Conservation (phyloP, 2,329 filamentous ascomycete species). For the Alternaria brassicae region DNA sequence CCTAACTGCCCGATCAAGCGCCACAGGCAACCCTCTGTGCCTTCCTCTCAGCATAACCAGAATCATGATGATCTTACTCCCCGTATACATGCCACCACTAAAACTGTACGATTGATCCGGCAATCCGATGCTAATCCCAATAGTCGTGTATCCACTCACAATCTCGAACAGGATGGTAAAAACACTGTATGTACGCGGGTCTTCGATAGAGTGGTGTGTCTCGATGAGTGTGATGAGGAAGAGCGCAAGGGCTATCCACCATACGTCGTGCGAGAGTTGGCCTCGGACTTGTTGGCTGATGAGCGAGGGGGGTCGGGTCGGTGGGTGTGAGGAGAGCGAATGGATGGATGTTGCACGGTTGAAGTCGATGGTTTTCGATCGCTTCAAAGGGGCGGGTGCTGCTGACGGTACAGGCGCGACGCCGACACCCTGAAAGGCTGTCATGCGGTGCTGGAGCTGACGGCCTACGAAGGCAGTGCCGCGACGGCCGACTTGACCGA, state of each 20-base stretch:
- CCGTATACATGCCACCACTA: conserved; percentile 30
- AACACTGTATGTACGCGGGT: conserved; percentile 30
- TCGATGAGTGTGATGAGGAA: conserved; percentile 35
- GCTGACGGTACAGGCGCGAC: conserved; percentile 20
- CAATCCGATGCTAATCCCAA: conserved; percentile 31
- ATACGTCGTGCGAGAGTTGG: conserved; percentile 33
- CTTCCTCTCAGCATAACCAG: conserved; percentile 28
- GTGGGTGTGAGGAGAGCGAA: conserved; percentile 22
- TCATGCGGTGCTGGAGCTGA: conserved; percentile 31
- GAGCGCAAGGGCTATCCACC: conserved; percentile 32
- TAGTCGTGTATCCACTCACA: conserved; percentile 31
- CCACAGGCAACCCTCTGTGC: conserved; percentile 30
- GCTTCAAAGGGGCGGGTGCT: conserved; percentile 10
- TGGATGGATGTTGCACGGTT: conserved; percentile 27
- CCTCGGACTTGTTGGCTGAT: conserved; percentile 31
- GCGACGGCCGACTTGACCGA: conserved; percentile 21
- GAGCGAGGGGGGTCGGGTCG: conserved; percentile 25
- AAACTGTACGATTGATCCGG: conserved; percentile 32
- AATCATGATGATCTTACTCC: conserved; percentile 32
- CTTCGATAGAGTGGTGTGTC: conserved; percentile 29
- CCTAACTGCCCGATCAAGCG: conserved; percentile 30
- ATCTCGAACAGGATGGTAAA: conserved; percentile 33
- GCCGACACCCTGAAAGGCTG: conserved; percentile 31
- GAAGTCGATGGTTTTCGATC: conserved; percentile 28
- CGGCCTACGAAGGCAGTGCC: conserved; percentile 31